Conservation (phyloP, 2,329 filamentous ascomycete genomes). For the Fusarium penzigii region DNA sequence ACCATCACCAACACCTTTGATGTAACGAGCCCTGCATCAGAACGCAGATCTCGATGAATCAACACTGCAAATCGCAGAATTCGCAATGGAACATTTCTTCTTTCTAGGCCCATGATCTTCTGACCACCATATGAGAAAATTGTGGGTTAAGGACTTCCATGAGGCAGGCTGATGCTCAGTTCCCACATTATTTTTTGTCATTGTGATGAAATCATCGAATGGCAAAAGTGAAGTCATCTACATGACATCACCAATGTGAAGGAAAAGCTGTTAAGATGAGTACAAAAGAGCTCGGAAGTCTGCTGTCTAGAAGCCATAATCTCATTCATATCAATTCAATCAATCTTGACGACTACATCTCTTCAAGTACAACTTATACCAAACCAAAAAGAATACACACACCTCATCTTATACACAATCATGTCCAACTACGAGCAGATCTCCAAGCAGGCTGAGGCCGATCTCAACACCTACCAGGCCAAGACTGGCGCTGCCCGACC, state of each 20-base stretch:
- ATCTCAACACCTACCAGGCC: constrained; percentile 49
- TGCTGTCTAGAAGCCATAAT: not conserved
- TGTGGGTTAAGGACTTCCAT: not conserved
- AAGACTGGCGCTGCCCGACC: constrained; percentile 46
- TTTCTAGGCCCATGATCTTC: constrained; percentile 3
- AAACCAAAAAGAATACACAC: not conserved
- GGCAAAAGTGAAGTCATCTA: constrained; percentile 26
- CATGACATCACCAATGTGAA: constrained; percentile 21
- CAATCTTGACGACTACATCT: not conserved
- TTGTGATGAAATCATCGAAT: constrained; percentile 28
- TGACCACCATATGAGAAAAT: not conserved
- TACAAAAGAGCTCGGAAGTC: constrained; percentile 12
- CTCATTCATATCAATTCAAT: not conserved
- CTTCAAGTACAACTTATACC: not conserved
- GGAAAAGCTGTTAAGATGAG: not conserved
- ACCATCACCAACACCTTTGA: too few relatives aligned
- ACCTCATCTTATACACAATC: constrained; percentile 1
- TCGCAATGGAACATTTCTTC: not conserved
- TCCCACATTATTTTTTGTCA: constrained; percentile 17
- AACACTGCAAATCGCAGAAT: not conserved
- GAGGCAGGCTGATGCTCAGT: constrained; percentile 2
- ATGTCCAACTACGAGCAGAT: constrained; percentile 44
- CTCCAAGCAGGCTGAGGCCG: constrained; percentile 46
- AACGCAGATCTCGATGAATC: constrained; percentile 14
- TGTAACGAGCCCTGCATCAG: too few relatives aligned